These are phyloP conservation scores for Stygiomarasmius scandens DNA, from an alignment of 1,284 basidiomycete species.

Conservation along the genomic window DNA sequence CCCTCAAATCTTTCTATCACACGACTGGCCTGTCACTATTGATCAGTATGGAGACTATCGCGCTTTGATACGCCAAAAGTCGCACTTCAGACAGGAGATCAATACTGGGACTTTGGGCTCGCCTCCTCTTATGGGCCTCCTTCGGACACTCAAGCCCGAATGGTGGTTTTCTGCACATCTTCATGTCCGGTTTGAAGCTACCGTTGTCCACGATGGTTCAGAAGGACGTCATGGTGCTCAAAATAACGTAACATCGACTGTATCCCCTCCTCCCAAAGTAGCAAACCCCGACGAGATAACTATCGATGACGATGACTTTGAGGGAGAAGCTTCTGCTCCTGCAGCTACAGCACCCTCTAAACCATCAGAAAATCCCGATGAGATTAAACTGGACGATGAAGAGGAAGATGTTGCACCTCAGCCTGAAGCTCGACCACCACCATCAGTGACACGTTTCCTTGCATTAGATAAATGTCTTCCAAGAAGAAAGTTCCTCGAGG, in stretches of 20 bases:
- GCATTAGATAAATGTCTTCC: conserved; percentile 94
- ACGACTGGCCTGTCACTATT: conserved; percentile 95
- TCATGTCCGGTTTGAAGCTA: conserved; percentile 83
- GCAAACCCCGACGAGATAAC: conserved; percentile 69
- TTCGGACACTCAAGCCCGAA: conserved; percentile 76
- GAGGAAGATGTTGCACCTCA: conserved; percentile 46
- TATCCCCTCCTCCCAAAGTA: conserved; percentile 9
- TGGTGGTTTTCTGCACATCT: conserved; percentile 98
- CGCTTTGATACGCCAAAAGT: conserved; percentile 75
- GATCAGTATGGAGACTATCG: conserved; percentile 78
- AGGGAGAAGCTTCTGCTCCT: conserved; percentile 15
- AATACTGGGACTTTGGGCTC: conserved; percentile 79
- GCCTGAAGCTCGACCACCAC: conserved; percentile 29
- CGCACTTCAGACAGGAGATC: conserved; percentile 82
- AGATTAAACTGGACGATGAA: conserved; percentile 69
- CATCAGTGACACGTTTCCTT: conserved; percentile 72
- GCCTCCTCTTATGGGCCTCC: conserved; percentile 83
- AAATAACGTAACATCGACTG: background rate
- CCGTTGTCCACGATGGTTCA: conserved; percentile 52
- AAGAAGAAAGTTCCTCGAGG: conserved; percentile 84
- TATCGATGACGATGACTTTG: conserved; percentile 57
- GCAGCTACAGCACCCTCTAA: conserved; percentile 2
- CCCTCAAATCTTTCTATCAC: conserved; percentile 84
- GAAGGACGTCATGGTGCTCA: conserved; percentile 11
- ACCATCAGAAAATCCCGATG: conserved; percentile 62